Evolutionary conservation across 1,139 yeast genomes (phyloP), one percentile per base, ranked within the genome.

Genomic region (Nakaseomyces nivariensis): DNA sequence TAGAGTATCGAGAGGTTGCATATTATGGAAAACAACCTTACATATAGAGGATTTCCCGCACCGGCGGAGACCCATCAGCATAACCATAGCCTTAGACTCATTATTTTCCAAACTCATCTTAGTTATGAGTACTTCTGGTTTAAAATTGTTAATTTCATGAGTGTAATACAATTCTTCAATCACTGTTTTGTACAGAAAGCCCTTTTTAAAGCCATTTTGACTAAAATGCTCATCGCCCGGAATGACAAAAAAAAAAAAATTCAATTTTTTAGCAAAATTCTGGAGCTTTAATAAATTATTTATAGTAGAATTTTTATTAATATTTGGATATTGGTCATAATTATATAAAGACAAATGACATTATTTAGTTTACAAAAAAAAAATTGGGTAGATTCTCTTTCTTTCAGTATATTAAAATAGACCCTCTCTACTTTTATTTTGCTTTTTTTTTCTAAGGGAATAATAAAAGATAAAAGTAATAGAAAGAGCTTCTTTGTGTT

Each of bases 1-100:
- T 44, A 90, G 67, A 0, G 97, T 90, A 62, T 92, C 97, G 53
- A 90, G 72, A 1, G 98, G 97, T 63, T 88, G 96, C 96, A 94
- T 88, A 64, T 88, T 86, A 64, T 92, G 96, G 68, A 92, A 92
- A 1, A 92, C 95, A 26, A 92, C 97, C 66, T 90, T 89, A 62
- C 96, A 84, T 36, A 90, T 89, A 3, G 96, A 87, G 8, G 95
- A 85, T 66, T 90, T 90, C 13, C 97, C 97, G 50, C 74, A 72
- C 54, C 72, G 68, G 62, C 96, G 77, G 43, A 89, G 75, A 0
- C 97, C 97, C 96, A 89, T 87, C 52, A 89, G 70, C 42, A 88
- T 73, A 41, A 84, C 81, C 45, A 87, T 82, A 26, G 90, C 90
- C 63, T 80, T 79, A 43, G 79, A 75, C 58, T 77, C 79, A 46